phyloP scores from a whole-genome alignment of 1,139 yeast genomes.

The Kodamaea anthophila region DNA sequence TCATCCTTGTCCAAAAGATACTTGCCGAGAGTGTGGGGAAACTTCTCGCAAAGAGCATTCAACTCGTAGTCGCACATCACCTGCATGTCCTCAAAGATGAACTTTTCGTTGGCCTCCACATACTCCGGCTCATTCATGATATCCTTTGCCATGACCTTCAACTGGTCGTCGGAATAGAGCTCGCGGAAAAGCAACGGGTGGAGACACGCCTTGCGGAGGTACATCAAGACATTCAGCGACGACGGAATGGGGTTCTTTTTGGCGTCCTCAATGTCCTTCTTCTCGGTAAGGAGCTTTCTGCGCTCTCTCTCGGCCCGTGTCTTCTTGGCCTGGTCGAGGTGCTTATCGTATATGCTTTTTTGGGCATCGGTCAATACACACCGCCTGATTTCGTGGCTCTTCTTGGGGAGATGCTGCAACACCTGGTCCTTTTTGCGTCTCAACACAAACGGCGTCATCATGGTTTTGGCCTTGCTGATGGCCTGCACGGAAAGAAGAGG shows the following conservation, averaged over 20 bases:
- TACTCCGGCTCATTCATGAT: constrained; percentile 82
- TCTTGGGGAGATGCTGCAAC: constrained; percentile 77
- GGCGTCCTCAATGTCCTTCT: constrained; percentile 30
- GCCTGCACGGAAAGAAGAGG: constrained; percentile 89
- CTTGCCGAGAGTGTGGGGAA: constrained; percentile 56
- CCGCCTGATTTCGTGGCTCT: constrained; percentile 54
- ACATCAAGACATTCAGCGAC: constrained; percentile 58
- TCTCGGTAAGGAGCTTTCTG: constrained; percentile 36
- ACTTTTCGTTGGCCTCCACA: constrained; percentile 63
- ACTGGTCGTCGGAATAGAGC: constrained; percentile 46
- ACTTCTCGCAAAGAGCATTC: constrained; percentile 64
- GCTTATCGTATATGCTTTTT: constrained; percentile 50
- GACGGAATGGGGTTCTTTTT: constrained; percentile 31
- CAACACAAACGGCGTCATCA: constrained; percentile 97
- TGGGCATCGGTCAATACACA: constrained; percentile 64
- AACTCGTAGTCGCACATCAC: constrained; percentile 94
- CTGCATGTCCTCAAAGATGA: constrained; percentile 87
- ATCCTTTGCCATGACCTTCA: constrained; percentile 64
- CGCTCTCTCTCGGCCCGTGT: constrained; percentile 47
- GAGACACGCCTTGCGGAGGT: constrained; percentile 64
- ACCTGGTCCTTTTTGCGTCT: constrained; percentile 92
- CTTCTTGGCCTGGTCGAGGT: constrained; percentile 41
- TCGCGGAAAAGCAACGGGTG: constrained; percentile 70
- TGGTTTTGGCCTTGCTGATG: constrained; percentile 84
- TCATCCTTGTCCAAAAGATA: constrained; percentile 50